Evolutionary conservation across 768 basidiomycete genomes (phyloP), one percentile per base, ranked within the genome.

Genomic region (Mycena latifolia): DNA sequence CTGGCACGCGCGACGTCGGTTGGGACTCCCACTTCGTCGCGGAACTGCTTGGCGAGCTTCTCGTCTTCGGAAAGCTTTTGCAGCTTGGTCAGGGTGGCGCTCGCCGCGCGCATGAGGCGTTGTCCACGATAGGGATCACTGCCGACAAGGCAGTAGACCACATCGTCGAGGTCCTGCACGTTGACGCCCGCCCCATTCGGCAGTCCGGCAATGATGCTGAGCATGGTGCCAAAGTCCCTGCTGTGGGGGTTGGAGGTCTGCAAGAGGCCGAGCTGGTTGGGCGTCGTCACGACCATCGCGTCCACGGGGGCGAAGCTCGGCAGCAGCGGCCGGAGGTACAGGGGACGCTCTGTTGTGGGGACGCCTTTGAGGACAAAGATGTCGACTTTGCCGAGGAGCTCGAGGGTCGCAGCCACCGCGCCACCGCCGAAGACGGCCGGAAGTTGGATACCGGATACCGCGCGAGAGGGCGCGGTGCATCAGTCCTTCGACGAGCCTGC

Each of bases 401-500:
- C 46, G 46, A 48, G 28, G 20, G 58, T 60, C 48, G 47, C 58
- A 29, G 58, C 58, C 37, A 41, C 27, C 27, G 12, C 25, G 28
- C 35, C 62, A 10, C 53, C 35, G 33, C 47, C 54, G 43, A 55
- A 56, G n/a, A n/a, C n/a, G n/a, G n/a, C n/a, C n/a, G n/a, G n/a
- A n/a, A n/a, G n/a, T n/a, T n/a, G n/a, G n/a, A 50, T 50, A 54
- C n/a, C 14, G 45, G 6, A 55, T 39, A 46, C 41, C 54, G 39
- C 35, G 28, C 4, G 39, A 37, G 29, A 55, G 52, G 31, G 54
- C 25, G 35, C 31, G 47, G 51, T 63, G 54, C 20, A 63, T 63
- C n/a, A 63, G 24, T 14, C 62, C 62, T 31, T 63, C 62, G 41
- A 63, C 53, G 28, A 63, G 35, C 33, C 28, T 55, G 6, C 62